Evolutionary conservation across 208 protist genomes (phyloP).

Genomic region (Trypanosoma rangeli): DNA sequence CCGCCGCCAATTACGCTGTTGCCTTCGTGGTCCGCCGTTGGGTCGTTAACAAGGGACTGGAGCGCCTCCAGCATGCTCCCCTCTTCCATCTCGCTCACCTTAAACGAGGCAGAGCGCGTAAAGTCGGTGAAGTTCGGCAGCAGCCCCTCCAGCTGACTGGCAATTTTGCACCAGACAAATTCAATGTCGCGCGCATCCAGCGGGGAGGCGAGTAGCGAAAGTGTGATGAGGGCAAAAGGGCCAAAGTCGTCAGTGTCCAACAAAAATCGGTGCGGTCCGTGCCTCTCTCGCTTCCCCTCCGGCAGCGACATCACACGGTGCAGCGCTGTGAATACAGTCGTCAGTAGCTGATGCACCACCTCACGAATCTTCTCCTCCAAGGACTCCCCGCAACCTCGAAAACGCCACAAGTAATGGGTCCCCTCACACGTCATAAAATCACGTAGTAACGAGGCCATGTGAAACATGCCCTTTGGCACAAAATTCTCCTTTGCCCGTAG

Average conservation of each 20-base stretch:
- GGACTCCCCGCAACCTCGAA: constrained; percentile 50
- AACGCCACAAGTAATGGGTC: constrained; percentile 46
- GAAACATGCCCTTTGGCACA: constrained; percentile 28
- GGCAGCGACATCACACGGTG: constrained; percentile 27
- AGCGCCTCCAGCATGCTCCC: constrained; percentile 18
- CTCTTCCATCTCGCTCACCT: constrained; percentile 32
- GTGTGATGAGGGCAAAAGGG: constrained; percentile 43
- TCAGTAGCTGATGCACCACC: constrained; percentile 44
- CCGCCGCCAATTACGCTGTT: background rate
- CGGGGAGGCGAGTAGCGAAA: constrained; percentile 59
- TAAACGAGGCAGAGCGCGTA: constrained; percentile 47
- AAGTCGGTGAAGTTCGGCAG: constrained; percentile 61
- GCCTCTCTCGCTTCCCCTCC: constrained; percentile 29
- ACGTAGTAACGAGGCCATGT: constrained; percentile 21
- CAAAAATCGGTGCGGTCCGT: constrained; percentile 59
- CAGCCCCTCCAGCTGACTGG: constrained; percentile 38
- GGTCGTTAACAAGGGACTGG: constrained; percentile 8
- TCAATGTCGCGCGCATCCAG: constrained; percentile 54
- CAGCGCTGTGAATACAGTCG: constrained; percentile 43
- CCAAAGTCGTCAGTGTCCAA: constrained; percentile 62
- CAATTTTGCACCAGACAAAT: constrained; percentile 30
- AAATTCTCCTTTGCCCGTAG: constrained; percentile 27
- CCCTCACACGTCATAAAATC: constrained; percentile 27
- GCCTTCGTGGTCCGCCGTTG: background rate
- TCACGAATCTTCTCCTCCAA: constrained; percentile 48